phyloP scores from a whole-genome alignment of 2,329 filamentous ascomycete species.

The Colletotrichum nymphaeae region DNA sequence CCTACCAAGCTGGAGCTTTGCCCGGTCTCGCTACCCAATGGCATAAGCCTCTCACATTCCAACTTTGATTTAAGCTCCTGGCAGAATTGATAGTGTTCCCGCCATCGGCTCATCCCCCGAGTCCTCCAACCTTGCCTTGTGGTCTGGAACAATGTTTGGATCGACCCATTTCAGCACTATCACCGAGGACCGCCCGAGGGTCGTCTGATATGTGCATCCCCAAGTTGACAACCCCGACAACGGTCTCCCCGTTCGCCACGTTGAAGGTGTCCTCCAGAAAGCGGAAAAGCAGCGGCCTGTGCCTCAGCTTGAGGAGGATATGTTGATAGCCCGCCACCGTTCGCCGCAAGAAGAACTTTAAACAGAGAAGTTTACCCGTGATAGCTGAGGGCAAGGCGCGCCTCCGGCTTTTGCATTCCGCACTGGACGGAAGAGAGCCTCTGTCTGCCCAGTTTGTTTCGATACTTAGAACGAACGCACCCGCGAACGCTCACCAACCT shows the following conservation, averaged over 20 bases:
- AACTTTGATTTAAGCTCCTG: background rate
- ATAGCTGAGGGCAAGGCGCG: background rate
- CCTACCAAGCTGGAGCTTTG: background rate
- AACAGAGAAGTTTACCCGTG: background rate
- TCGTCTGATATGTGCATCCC: background rate
- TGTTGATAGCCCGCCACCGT: conserved; percentile 2
- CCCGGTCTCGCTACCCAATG: background rate
- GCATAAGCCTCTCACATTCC: background rate
- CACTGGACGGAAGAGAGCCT: background rate
- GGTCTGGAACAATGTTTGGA: background rate
- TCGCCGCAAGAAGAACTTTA: conserved; percentile 2
- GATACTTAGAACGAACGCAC: background rate
- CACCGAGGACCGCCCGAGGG: background rate
- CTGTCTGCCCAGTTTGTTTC: background rate
- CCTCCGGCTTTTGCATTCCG: background rate
- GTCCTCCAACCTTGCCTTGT: background rate
- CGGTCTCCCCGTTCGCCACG: background rate
- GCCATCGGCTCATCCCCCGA: background rate
- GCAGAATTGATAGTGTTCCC: background rate
- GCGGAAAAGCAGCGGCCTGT: background rate
- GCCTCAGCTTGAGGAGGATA: background rate
- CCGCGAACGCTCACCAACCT: background rate
- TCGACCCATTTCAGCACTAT: conserved; percentile 2
- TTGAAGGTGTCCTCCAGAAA: too few species aligned
- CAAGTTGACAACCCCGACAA: background rate